Evolutionary conservation across 1,139 yeast species (phyloP), one percentile per base, ranked within the genome.

Genomic region (Geotrichum restrictum): DNA sequence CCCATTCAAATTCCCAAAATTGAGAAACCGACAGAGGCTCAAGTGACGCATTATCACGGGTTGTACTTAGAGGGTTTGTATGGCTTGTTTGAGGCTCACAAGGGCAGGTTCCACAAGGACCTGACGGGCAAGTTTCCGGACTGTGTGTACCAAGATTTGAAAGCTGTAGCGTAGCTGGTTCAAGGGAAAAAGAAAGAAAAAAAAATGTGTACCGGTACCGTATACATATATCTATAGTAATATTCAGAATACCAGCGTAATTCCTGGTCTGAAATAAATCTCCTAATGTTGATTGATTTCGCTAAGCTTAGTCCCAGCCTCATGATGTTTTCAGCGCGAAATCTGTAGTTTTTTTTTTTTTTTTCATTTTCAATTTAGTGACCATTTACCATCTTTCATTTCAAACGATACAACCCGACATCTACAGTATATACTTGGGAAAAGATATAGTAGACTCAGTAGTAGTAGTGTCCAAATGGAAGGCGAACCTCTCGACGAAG

Each of bases 1-100:
- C 97, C 98, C 1, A 85, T 93, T 19, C 74, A 79, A 38, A 79
- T 91, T 3, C 88, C 91, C 1, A 70, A 74, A 52, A 62, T 70
- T 18, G 71, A 70, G 8, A 62, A 71, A 38, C 83, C 84, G 0
- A 66, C 75, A 1, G 64, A 70, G 13, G 74, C 74, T 19, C 76
- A 76, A 53, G 75, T 93, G 21, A 85, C 86, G 53, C 75, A 82
- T 57, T 88, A 86, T 63, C 98, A 93, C 67, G 72, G 71, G 29
- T 63, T 81, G 38, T 93, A 93, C 65, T 77, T 85, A n/a, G 77
- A 80, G 14, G 89, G 82, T 56, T 71, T 94, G 61, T 70, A 75
- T 58, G 71, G 78, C 53, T 75, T 91, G 1, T 93, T 82, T 67
- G 81, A 86, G 45, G 84, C 80, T 13, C 80, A 91, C 64, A 88